These are phyloP conservation scores for Epichloe elymi DNA, from an alignment of 2,329 filamentous ascomycete genomes.

Conservation along the genomic window DNA sequence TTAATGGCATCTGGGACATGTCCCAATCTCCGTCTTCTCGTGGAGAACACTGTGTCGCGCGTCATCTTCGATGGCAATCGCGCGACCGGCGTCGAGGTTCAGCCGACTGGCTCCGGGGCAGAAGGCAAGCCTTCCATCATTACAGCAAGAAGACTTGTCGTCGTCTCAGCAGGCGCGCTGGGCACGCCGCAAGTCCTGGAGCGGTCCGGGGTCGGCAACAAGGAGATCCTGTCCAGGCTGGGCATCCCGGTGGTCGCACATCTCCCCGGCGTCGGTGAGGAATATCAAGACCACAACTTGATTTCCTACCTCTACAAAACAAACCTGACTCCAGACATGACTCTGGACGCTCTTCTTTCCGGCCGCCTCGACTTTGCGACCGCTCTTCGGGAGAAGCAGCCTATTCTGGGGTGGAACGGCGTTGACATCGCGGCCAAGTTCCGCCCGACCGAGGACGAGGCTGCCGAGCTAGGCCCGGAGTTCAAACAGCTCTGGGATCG, in stretches of 20 bases:
- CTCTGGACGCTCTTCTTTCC: conserved; percentile 35
- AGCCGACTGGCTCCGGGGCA: conserved; percentile 18
- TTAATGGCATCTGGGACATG: conserved; percentile 24
- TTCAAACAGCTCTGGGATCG: conserved; percentile 41
- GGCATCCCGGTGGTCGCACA: conserved; percentile 33
- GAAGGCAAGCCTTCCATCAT: conserved; percentile 9
- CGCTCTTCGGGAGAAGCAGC: conserved; percentile 30
- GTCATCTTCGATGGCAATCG: conserved; percentile 37
- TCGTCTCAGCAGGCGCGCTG: conserved; percentile 31
- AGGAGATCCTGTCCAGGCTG: conserved; percentile 31
- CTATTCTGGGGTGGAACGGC: conserved; percentile 43
- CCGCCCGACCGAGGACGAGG: conserved; percentile 38
- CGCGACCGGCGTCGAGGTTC: conserved; percentile 47
- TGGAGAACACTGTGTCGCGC: conserved; percentile 40
- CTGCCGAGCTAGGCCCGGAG: conserved; percentile 35
- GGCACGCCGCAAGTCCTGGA: conserved; percentile 45
- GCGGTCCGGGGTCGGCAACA: conserved; percentile 46
- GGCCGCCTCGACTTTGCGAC: conserved; percentile 26
- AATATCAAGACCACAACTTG: conserved; percentile 44
- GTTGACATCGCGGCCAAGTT: conserved; percentile 44
- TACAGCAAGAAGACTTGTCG: conserved; percentile 17
- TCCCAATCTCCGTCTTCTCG: conserved; percentile 46
- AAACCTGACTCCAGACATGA: conserved; percentile 17
- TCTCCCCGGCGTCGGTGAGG: conserved; percentile 37
- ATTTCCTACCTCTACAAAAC: conserved; percentile 36